Evolutionary conservation across 2,329 filamentous ascomycete genomes (phyloP), one percentile per base, ranked within the genome.

Genomic region (Xylaria sp.): DNA sequence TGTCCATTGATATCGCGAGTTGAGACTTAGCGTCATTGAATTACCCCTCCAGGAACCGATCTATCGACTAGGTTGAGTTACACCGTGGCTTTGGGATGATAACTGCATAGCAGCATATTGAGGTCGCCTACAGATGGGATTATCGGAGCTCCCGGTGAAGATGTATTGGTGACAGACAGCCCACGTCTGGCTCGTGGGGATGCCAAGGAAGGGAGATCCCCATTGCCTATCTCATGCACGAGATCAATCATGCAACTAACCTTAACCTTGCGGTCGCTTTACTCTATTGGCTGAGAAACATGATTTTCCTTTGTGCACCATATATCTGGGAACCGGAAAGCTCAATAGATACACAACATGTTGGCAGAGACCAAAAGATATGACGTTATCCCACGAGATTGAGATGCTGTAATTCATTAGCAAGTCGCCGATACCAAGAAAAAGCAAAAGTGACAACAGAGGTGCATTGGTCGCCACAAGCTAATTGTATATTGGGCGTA

Each of bases 141-240:
- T 60, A 61, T 68, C 58, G 66, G 66, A 13, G 43, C 31, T 23
- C 20, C 58, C 67, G 58, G 25, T 41, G n/a, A 52, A 43, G 39
- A 36, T 43, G 62, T 43, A 52, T 59, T 48, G 28, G 61, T 49
- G 66, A 57, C 28, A 39, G 36, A 64, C 31, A 23, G 31, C 39
- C 57, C 57, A 54, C 51, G 28, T 46, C 13, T 43, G n/a, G 33
- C 9, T 43, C 6, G 13, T 52, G 46, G 28, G 36, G 58, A 33
- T 49, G 52, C 62, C 62, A 62, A 69, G 62, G 41, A 43, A 58
- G 46, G 23, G 20, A 51, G 57, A 62, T 68, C 62, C 36, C 49
- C 36, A 28, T 64, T 49, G 33, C 36, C 7, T 43, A 43, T 39
- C 18, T 39, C 23, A 36, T 39, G 20, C 55, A 25, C 36, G 13